Percentiles rank a stretch among this genome's conserved stretches.
Conservation (phyloP, 1,284 basidiomycete genomes). For the Crepidotus sp. region DNA sequence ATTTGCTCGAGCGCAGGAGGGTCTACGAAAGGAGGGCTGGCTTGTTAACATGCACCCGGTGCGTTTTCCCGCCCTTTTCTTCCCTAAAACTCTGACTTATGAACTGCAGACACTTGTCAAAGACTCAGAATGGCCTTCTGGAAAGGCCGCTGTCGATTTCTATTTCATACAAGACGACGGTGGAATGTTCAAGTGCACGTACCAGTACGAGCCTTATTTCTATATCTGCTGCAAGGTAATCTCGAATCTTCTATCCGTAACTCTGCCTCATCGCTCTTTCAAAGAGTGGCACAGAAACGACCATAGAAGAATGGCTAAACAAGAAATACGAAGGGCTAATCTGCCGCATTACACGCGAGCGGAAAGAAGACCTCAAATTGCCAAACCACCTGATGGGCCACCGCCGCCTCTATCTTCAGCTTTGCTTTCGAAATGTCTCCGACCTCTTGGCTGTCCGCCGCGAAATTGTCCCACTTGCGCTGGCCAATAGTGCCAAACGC, state of each 20-base stretch:
- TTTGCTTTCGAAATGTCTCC: constrained; percentile 88
- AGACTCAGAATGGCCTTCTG: constrained; percentile 72
- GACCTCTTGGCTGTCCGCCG: constrained; percentile 85
- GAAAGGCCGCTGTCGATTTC: constrained; percentile 88
- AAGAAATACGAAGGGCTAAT: constrained; percentile 90
- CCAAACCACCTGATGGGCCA: constrained; percentile 97
- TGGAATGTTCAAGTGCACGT: constrained; percentile 90
- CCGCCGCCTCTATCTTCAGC: constrained; percentile 78
- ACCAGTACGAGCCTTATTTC: constrained; percentile 94
- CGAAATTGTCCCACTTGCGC: constrained; percentile 85
- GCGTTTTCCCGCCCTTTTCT: constrained; percentile 26
- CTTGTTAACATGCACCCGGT: constrained; percentile 98
- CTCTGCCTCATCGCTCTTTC: constrained; percentile 9
- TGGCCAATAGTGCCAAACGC: constrained; percentile 87
- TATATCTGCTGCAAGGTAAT: constrained; percentile 82
- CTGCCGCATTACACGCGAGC: constrained; percentile 67
- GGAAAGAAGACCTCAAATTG: constrained; percentile 91
- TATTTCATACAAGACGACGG: constrained; percentile 99
- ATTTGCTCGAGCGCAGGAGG: constrained; percentile 74
- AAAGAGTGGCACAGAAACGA: constrained; percentile 79
- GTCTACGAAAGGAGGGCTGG: constrained; percentile 77
- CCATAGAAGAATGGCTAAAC: constrained; percentile 92
- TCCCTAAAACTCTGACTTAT: constrained; percentile 1
- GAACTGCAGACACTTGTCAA: constrained; percentile 67
- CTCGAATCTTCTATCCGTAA: constrained; percentile 6